Evolutionary conservation across 2,329 filamentous ascomycete genomes (phyloP).

Genomic region (Colletotrichum ledebouriae): DNA sequence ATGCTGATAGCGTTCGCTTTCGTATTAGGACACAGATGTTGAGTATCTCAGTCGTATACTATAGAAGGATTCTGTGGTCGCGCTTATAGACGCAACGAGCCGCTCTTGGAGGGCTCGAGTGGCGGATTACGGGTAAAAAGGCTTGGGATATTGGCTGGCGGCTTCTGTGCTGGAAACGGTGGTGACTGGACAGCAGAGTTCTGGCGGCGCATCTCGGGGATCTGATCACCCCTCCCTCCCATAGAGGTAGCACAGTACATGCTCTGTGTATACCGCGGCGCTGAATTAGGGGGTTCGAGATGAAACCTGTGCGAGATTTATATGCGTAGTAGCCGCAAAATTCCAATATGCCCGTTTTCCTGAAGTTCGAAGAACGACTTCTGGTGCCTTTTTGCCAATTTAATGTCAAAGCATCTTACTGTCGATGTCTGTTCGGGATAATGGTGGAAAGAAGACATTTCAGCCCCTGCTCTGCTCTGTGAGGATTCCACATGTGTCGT

Average conservation of each 20-base stretch:
- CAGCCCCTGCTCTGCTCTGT: neutral
- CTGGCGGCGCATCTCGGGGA: slow-evolving; percentile 19
- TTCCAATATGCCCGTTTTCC: neutral
- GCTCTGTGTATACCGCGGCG: neutral
- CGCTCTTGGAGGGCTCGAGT: neutral
- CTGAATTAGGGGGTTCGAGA: neutral
- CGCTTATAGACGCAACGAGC: neutral
- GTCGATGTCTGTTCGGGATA: neutral
- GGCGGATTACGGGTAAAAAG: no score
- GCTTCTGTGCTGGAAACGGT: neutral
- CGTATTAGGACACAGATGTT: neutral
- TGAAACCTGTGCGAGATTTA: slow-evolving; percentile 19
- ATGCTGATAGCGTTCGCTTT: neutral
- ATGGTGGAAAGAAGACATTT: neutral
- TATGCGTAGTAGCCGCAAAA: neutral
- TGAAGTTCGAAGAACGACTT: slow-evolving; percentile 19
- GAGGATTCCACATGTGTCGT: no score
- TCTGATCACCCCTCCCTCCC: slow-evolving; percentile 11
- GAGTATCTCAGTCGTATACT: neutral
- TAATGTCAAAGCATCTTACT: neutral
- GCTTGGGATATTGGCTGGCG: no score
- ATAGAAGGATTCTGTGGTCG: neutral
- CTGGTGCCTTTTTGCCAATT: slow-evolving; percentile 3
- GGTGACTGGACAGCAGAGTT: neutral
- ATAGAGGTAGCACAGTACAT: no score